A percentile compares a stretch with the other conserved stretches of the same genome.
Conservation (phyloP, 257 asterid species). For the Solanum etuberosum region DNA sequence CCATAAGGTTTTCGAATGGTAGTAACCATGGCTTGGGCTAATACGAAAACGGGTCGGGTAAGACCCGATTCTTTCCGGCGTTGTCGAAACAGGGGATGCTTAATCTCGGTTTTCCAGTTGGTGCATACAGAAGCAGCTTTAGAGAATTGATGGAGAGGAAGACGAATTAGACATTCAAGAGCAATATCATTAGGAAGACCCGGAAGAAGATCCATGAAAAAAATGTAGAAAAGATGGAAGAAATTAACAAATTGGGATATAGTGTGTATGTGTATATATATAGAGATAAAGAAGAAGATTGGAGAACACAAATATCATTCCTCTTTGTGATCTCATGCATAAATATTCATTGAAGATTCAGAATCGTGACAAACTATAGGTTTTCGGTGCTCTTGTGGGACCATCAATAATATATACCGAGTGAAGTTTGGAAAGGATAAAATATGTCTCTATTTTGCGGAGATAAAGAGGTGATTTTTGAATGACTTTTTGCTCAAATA, state of each 20-base stretch:
- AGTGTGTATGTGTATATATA: not conserved
- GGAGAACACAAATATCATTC: not conserved
- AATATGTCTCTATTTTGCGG: not conserved
- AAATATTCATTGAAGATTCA: not conserved
- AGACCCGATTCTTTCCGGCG: not conserved
- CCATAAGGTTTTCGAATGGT: not conserved
- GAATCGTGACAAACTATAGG: not conserved
- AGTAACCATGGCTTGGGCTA: slow-evolving; percentile 1
- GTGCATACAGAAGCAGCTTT: slow-evolving; percentile 8
- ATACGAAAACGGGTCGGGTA: slow-evolving; percentile 7
- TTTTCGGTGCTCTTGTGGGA: not conserved
- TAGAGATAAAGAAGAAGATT: not conserved
- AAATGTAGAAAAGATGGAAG: not conserved
- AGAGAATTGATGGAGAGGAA: slow-evolving; percentile 2
- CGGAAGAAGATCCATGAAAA: slow-evolving; percentile 28
- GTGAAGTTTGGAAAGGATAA: no score
- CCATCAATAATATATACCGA: not conserved
- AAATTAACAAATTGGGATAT: not conserved
- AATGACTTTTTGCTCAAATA: not conserved
- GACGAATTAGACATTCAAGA: slow-evolving; percentile 10
- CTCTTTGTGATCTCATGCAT: not conserved
- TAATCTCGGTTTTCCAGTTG: slow-evolving; percentile 2
- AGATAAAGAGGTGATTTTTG: not conserved
- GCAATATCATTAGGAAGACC: slow-evolving; percentile 16
- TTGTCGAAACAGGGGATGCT: not conserved